Conservation (phyloP, 176 grass and related monocot species). For the Bothriochloa decipiens region DNA sequence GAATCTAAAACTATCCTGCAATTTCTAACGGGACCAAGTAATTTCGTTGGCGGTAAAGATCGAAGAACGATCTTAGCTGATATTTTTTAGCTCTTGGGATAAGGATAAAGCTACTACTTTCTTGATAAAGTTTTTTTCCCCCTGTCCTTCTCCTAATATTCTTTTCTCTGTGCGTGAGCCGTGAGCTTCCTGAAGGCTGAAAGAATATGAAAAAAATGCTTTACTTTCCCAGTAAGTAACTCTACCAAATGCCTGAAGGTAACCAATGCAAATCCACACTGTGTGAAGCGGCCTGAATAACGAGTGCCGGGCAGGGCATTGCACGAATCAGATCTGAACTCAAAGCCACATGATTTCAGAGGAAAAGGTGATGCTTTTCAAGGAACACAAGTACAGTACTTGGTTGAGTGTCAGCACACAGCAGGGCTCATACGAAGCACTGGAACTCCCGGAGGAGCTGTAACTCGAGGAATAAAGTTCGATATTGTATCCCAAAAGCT, state of each 20-base stretch:
- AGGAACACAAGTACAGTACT: constrained; percentile 48
- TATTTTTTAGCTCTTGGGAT: neutral
- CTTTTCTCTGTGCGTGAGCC: constrained; percentile 10
- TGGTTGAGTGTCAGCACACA: constrained; percentile 4
- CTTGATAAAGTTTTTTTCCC: neutral
- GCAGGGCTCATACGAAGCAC: constrained; percentile 26
- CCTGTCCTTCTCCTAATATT: constrained; percentile 25
- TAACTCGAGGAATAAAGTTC: constrained; percentile 21
- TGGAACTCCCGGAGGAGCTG: constrained; percentile 12
- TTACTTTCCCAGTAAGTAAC: constrained; percentile 44
- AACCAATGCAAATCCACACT: constrained; percentile 10
- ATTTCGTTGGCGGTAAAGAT: neutral
- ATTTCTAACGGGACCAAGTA: neutral
- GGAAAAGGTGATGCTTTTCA: constrained; percentile 30
- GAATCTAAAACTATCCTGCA: constrained; percentile 21
- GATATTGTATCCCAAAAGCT: constrained; percentile 10
- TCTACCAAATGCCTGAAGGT: constrained; percentile 14
- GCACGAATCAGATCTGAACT: constrained; percentile 39
- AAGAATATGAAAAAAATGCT: constrained; percentile 26
- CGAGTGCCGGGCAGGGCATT: constrained; percentile 21
- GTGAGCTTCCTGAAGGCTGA: constrained; percentile 22
- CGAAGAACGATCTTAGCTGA: neutral
- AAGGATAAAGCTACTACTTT: constrained; percentile 38
- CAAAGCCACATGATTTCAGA: constrained; percentile 36
- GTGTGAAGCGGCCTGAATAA: neutral